Conservation (phyloP, 2,329 filamentous ascomycete species). For the Paraphaeosphaeria sporulosa region DNA sequence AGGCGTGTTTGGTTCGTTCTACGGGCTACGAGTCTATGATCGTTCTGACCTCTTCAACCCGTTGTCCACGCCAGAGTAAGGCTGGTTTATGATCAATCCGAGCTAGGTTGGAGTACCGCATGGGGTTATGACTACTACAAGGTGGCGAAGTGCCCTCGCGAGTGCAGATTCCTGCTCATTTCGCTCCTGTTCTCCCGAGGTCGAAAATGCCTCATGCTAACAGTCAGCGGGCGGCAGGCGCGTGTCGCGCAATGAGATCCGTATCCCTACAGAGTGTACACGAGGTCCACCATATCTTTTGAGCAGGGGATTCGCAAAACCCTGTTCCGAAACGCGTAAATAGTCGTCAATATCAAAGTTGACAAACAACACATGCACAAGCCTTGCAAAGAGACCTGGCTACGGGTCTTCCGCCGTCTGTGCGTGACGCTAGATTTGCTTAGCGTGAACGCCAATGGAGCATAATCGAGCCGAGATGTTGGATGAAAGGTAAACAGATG, state of each 20-base stretch:
- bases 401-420: too few species aligned
- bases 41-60: background rate
- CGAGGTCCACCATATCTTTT: too few species aligned
- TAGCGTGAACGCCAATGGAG: background rate
- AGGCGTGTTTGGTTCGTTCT: background rate
- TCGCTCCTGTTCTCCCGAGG: background rate
- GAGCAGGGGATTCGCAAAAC: background rate
- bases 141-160: background rate
- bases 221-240: background rate
- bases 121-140: background rate
- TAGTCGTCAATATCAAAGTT: background rate
- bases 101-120: background rate
- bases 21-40: background rate
- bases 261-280: background rate
- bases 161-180: slow-evolving; percentile 9
- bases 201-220: slow-evolving; percentile 5
- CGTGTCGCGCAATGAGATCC: background rate
- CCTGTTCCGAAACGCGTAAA: background rate
- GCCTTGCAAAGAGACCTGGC: background rate
- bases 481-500: background rate
- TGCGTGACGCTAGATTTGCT: background rate
- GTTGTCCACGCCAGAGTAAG: background rate
- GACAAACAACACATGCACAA: background rate
- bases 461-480: background rate
- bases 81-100: background rate